Base-by-base conservation (phyloP, 371 early-diverging fungal species). In the Mucor plumbeus region DNA sequence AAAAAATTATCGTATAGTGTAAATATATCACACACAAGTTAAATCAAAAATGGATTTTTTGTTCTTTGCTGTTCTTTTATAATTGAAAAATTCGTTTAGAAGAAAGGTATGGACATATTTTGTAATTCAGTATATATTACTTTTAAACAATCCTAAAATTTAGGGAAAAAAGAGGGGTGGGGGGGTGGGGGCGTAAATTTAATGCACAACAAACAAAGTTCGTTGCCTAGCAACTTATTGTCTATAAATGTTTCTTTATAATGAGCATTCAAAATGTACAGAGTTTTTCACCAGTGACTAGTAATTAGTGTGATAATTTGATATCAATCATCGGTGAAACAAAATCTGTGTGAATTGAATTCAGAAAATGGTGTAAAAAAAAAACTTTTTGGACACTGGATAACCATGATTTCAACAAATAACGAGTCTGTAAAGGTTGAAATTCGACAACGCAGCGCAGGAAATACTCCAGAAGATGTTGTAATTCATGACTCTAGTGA, bases 391-490 rank as follows among this genome's bases (percentile, higher is more conserved):
- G 50, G 44, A 15, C 17, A n/a, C 21, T 50, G 8, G 11, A 19
- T 50, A 26, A 50, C 50, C 50, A 50, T 50, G 50, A 50, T 21
- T 50, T 26, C 50, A 19, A 50, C 26, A 19, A 50, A 26, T 19
- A 50, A 40, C 13, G 63, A 50, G n/a, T 50, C 62, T 0, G 31
- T 26, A 17, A 63, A 63, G 14, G 19, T 63, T 10, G 63, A 63
- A 5, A 63, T 63, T 63, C 63, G 63, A 21, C 54, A 53, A 54
- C 38, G 63, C 26, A 53, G 54, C 26, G 39, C 63, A 9, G 38
- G 26, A 7, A 50, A 17, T n/a, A 38, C 58, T 3, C 35, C 35
- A 11, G 35, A 58, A 38, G 17, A 35, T 15, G 35, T 53, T 0
- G 50, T 63, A 17, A 53, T 21, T 7, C 33, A 38, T 3, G 39